These are phyloP conservation scores for Cochlearia excelsa DNA, from an alignment of 345 rosid species.

Conservation along the genomic window DNA sequence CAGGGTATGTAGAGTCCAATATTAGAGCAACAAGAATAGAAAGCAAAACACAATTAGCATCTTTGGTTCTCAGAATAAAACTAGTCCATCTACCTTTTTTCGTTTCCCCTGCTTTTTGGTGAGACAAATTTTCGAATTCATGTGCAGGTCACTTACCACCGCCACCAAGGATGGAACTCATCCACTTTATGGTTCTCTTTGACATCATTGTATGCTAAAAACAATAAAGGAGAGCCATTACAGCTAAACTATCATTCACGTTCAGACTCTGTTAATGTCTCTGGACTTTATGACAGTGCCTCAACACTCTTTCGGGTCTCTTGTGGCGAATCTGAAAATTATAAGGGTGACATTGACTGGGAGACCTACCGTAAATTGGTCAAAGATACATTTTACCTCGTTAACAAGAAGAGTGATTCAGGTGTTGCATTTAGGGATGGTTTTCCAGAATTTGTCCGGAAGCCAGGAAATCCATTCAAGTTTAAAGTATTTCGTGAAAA, in stretches of 20 bases:
- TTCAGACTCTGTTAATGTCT: constrained; percentile 67
- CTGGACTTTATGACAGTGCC: constrained; percentile 52
- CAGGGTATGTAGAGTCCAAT: constrained; percentile 47
- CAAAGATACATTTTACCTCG: constrained; percentile 63
- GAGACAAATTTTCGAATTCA: constrained; percentile 18
- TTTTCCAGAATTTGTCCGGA: constrained; percentile 74
- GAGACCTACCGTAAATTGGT: constrained; percentile 57
- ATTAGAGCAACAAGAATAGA: constrained; percentile 14
- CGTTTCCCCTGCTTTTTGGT: constrained; percentile 12
- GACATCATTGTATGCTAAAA: constrained; percentile 73
- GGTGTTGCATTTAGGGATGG: constrained; percentile 77
- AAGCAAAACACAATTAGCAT: constrained; percentile 1
- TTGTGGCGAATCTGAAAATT: constrained; percentile 51
- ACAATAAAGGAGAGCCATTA: constrained; percentile 63
- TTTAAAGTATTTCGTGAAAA: constrained; percentile 61
- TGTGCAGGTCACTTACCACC: constrained; percentile 71
- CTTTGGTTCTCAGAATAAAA: constrained; percentile 12
- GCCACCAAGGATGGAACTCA: constrained; percentile 61
- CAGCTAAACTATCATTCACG: constrained; percentile 58
- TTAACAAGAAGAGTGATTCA: constrained; percentile 75
- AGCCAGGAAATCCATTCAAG: constrained; percentile 94
- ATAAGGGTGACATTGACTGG: constrained; percentile 56
- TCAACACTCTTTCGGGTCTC: constrained; percentile 63
- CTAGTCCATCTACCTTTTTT: constrained; percentile 10
- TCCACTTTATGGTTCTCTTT: constrained; percentile 79